A percentile compares a stretch with the other conserved stretches of the same genome.
Conservation (phyloP, 2,329 filamentous ascomycete species). For the Zymoseptoria tritici region DNA sequence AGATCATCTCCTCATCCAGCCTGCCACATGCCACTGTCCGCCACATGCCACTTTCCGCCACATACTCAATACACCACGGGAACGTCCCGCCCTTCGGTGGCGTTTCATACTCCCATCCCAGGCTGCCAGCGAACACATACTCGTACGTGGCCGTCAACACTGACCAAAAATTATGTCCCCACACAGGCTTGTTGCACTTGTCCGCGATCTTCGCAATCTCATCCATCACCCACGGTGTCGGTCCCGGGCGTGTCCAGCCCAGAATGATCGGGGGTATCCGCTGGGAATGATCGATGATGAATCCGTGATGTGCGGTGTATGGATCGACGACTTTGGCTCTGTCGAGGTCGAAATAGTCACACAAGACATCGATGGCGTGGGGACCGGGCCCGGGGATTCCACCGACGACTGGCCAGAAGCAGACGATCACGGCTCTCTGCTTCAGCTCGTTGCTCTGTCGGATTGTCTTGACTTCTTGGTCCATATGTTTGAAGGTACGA, state of each 20-base stretch:
- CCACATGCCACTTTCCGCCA: too few relatives aligned
- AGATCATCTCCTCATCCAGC: too few relatives aligned
- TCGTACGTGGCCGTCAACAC: neutral
- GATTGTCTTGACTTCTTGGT: neutral
- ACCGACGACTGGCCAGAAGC: neutral
- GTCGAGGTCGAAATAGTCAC: neutral
- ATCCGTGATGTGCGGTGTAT: neutral
- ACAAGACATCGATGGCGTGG: neutral
- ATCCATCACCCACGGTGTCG: neutral
- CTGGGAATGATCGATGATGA: neutral
- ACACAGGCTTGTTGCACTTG: neutral
- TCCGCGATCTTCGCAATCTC: neutral
- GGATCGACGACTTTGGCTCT: neutral
- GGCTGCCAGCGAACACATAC: neutral
- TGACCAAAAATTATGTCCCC: neutral
- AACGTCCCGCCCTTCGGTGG: neutral
- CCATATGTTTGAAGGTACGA: neutral
- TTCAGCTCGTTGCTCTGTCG: neutral
- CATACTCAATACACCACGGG: neutral
- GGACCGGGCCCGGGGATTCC: neutral
- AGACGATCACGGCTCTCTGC: constrained; percentile 1
- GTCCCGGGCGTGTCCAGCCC: neutral
- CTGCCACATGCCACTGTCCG: too few relatives aligned
- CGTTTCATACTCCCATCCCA: neutral
- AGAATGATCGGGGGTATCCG: neutral